phyloP scores from a whole-genome alignment of 306 rosid genomes.

The Glycyrrhiza uralensis region DNA sequence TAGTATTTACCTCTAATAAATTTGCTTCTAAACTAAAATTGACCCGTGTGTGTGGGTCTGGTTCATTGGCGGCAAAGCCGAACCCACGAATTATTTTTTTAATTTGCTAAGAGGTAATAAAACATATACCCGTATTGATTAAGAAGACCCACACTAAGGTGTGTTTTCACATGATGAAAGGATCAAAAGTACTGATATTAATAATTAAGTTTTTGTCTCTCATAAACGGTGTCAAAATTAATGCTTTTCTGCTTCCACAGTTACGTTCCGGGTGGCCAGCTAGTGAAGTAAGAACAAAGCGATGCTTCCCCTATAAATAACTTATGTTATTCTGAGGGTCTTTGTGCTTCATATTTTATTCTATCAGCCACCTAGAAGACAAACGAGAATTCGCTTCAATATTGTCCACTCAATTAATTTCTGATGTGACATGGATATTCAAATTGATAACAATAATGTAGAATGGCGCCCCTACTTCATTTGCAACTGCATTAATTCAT shows the following conservation, averaged over 20 bases:
- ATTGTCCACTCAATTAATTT: too few species aligned
- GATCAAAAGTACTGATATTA: slow-evolving; percentile 26
- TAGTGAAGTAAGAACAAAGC: slow-evolving; percentile 28
- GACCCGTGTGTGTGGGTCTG: slow-evolving; percentile 23
- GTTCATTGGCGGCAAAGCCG: slow-evolving; percentile 28
- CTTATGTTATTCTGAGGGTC: too few species aligned
- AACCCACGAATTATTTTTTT: neutral
- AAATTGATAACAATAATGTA: too few species aligned
- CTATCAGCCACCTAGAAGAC: too few species aligned
- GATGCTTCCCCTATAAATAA: too few species aligned
- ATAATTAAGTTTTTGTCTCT: slow-evolving; percentile 1
- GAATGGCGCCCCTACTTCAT: too few species aligned
- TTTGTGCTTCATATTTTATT: too few species aligned
- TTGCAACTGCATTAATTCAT: too few species aligned
- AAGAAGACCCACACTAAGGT: slow-evolving; percentile 36
- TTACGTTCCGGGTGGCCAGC: neutral
- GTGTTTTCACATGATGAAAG: slow-evolving; percentile 31
- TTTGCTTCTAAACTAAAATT: slow-evolving; percentile 31
- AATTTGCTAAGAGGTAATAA: too few species aligned
- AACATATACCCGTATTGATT: slow-evolving; percentile 37
- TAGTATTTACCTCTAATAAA: slow-evolving; percentile 21
- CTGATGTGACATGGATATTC: too few species aligned
- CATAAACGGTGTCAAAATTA: neutral
- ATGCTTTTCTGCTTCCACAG: slow-evolving; percentile 23
- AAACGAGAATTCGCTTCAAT: too few species aligned